Conservation (phyloP, 441 rosid genomes). For the Pelargonium cotyledonis region DNA sequence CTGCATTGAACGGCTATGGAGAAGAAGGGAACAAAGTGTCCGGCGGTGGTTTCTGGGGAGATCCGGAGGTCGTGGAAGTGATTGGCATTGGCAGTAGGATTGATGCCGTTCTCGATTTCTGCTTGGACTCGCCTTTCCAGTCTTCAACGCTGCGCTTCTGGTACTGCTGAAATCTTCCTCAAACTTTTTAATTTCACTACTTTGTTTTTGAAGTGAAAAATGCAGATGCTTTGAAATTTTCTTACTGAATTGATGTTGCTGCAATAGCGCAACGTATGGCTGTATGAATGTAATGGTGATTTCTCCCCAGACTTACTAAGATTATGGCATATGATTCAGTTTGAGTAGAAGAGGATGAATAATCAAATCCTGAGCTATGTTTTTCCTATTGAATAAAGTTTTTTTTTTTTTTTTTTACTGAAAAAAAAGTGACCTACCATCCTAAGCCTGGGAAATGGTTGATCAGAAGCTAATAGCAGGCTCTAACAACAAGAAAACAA, state of each 20-base stretch:
- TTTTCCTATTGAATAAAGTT: no score
- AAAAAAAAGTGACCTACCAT: no score
- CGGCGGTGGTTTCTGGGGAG: constrained; percentile 14
- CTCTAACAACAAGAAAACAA: background rate
- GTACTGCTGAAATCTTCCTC: constrained; percentile 26
- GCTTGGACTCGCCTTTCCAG: constrained; percentile 56
- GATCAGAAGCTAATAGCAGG: background rate
- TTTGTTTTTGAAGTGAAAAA: background rate
- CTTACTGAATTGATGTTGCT: background rate
- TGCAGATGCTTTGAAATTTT: background rate
- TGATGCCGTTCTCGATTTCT: constrained; percentile 69
- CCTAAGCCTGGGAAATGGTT: background rate
- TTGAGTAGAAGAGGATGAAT: background rate
- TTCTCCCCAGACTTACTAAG: background rate
- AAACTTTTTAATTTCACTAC: background rate
- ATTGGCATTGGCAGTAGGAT: constrained; percentile 74
- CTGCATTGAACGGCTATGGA: constrained; percentile 19
- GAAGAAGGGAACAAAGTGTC: constrained; percentile 13
- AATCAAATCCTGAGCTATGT: background rate
- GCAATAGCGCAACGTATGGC: background rate
- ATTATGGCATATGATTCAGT: background rate
- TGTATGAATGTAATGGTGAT: background rate
- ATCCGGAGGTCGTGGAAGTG: constrained; percentile 44
- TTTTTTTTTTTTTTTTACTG: background rate
- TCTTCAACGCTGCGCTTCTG: constrained; percentile 67